A percentile compares a stretch with the other conserved stretches of the same genome.
phyloP scores from a whole-genome alignment of 169 alveolate species.

The Cryptosporidium tyzzeri region DNA sequence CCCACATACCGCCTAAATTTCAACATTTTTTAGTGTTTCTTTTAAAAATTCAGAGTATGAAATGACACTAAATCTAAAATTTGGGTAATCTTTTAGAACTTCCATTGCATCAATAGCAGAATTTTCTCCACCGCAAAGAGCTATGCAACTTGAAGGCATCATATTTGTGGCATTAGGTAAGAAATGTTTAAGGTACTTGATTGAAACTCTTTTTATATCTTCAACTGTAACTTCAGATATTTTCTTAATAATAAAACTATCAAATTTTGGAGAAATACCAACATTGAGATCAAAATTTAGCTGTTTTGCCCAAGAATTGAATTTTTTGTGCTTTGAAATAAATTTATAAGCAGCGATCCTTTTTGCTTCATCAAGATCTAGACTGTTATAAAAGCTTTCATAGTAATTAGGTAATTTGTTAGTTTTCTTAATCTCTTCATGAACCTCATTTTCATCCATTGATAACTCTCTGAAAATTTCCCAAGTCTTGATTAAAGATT shows the following conservation, averaged over 20 bases:
- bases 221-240: conserved; percentile 49
- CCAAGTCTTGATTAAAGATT: conserved; percentile 66
- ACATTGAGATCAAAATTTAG: conserved; percentile 44
- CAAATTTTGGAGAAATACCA: conserved; percentile 53
- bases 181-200: conserved; percentile 30
- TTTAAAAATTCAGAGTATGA: conserved; percentile 34
- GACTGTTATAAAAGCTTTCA: conserved; percentile 26
- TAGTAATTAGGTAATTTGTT: conserved; percentile 1
- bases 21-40: conserved; percentile 10
- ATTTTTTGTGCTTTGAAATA: conserved; percentile 45
- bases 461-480: conserved; percentile 38
- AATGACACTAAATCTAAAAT: conserved; percentile 10
- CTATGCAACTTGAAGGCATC: conserved; percentile 3
- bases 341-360: conserved; percentile 43
- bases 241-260: conserved; percentile 22
- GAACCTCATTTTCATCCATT: conserved; percentile 24
- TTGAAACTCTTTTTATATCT: conserved; percentile 62
- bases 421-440: background rate
- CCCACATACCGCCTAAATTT: conserved; percentile 6
- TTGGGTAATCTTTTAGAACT: background rate
- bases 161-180: conserved; percentile 9
- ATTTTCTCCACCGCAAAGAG: conserved; percentile 46
- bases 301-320: conserved; percentile 54
- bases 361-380: conserved; percentile 55
- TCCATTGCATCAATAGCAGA: conserved; percentile 16